phyloP scores from a whole-genome alignment of 108 stramenopile genomes.

The Licmophora abbreviata region DNA sequence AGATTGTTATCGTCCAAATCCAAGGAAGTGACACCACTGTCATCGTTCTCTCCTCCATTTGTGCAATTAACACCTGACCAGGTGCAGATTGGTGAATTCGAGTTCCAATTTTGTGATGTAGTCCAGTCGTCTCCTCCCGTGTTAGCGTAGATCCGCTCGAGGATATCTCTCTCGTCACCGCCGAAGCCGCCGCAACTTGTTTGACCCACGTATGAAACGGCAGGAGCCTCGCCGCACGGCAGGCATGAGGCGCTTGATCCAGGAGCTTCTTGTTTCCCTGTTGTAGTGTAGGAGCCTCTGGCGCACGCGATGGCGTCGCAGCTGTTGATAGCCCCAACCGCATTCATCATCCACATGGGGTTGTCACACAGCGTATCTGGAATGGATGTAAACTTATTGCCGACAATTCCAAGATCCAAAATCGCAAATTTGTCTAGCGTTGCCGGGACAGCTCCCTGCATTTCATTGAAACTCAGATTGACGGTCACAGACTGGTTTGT shows the following conservation, averaged over 20 bases:
- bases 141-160: slow-evolving; percentile 41
- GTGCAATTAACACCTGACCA: slow-evolving; percentile 48
- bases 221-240: slow-evolving; percentile 49
- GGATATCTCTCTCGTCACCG: slow-evolving; percentile 20
- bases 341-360: slow-evolving; percentile 50
- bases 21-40: background rate
- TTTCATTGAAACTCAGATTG: slow-evolving; percentile 29
- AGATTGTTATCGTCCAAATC: slow-evolving; percentile 19
- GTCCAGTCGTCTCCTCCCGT: slow-evolving; percentile 57
- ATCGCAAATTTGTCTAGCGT: slow-evolving; percentile 22
- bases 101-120: slow-evolving; percentile 53
- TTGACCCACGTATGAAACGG: slow-evolving; percentile 32
- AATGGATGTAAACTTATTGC: slow-evolving; percentile 53
- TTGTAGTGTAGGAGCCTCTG: slow-evolving; percentile 55
- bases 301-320: slow-evolving; percentile 74
- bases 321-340: slow-evolving; percentile 31
- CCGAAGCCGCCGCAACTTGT: slow-evolving; percentile 22
- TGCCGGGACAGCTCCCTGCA: slow-evolving; percentile 29
- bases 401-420: slow-evolving; percentile 34
- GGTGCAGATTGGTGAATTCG: slow-evolving; percentile 51
- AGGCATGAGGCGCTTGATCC: too few species aligned
- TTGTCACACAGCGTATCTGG: slow-evolving; percentile 54
- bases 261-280: slow-evolving; percentile 35
- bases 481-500: slow-evolving; percentile 25
- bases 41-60: background rate